phyloP scores from a whole-genome alignment of 129 eudicot genomes.

The Pittosporum tobira region DNA sequence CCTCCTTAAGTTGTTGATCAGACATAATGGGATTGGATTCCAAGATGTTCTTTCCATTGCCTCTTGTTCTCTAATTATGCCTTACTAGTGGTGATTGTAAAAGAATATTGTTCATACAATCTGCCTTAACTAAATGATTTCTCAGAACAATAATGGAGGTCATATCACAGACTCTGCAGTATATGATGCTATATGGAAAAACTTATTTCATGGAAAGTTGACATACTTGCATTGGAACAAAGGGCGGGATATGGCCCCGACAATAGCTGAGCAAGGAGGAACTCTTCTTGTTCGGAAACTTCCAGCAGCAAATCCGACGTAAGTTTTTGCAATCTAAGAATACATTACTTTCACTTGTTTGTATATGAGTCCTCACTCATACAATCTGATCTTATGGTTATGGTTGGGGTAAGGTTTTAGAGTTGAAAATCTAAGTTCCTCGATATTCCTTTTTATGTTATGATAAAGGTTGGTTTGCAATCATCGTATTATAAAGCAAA shows the following conservation, averaged over 20 bases:
- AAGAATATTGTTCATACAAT: background rate
- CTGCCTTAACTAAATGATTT: background rate
- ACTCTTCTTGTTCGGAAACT: slow-evolving; percentile 90
- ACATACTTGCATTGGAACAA: slow-evolving; percentile 79
- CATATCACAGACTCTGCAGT: slow-evolving; percentile 29
- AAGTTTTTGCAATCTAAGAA: slow-evolving; percentile 10
- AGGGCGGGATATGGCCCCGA: slow-evolving; percentile 87
- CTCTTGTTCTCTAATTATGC: background rate
- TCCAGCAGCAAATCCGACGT: slow-evolving; percentile 64
- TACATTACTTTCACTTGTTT: background rate
- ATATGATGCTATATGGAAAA: slow-evolving; percentile 40
- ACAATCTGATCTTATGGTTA: background rate
- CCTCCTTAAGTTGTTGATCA: too few relatives aligned
- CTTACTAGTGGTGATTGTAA: background rate
- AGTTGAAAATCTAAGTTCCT: too few relatives aligned
- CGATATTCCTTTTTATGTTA: too few relatives aligned
- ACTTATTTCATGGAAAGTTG: slow-evolving; percentile 51
- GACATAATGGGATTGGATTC: background rate
- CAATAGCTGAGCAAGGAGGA: slow-evolving; percentile 59
- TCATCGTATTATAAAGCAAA: too few relatives aligned
- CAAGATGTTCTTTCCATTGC: background rate
- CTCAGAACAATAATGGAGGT: slow-evolving; percentile 41
- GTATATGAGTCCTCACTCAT: background rate
- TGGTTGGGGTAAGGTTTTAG: background rate
- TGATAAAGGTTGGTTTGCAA: background rate